phyloP scores from a whole-genome alignment of 441 rosid genomes.

The Gossypium schwendimanii region DNA sequence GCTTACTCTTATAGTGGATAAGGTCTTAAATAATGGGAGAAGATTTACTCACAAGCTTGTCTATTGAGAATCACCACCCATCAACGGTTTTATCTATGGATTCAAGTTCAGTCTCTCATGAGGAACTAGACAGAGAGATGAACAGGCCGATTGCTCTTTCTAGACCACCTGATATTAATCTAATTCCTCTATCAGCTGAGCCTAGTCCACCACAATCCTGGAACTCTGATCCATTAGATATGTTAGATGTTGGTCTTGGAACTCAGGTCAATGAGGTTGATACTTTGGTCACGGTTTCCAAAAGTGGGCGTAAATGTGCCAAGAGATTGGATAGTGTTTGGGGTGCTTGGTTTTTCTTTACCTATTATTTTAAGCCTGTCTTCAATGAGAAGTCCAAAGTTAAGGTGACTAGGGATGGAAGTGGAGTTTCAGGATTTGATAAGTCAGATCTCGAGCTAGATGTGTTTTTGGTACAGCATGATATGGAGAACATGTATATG shows the following conservation, averaged over 20 bases:
- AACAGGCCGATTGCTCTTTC: conserved; percentile 40
- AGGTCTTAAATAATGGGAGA: conserved; percentile 38
- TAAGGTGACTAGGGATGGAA: conserved; percentile 43
- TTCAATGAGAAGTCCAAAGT: conserved; percentile 57
- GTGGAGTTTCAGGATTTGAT: conserved; percentile 53
- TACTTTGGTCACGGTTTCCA: conserved; percentile 38
- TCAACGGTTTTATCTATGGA: conserved; percentile 64
- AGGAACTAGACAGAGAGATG: conserved; percentile 56
- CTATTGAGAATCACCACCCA: conserved; percentile 62
- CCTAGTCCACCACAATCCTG: conserved; percentile 47
- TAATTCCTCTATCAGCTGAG: conserved; percentile 47
- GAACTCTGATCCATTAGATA: conserved; percentile 43
- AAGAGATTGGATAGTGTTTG: conserved; percentile 59
- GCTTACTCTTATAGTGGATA: too few relatives aligned
- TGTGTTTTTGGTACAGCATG: conserved; percentile 61
- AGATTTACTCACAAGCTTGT: conserved; percentile 46
- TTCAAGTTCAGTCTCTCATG: conserved; percentile 50
- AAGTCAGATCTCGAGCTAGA: conserved; percentile 55
- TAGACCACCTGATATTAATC: conserved; percentile 69
- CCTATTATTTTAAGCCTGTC: conserved; percentile 58
- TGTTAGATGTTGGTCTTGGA: conserved; percentile 52
- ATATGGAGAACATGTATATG: conserved; percentile 79
- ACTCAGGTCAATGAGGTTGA: conserved; percentile 48
- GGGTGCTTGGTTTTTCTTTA: conserved; percentile 79
- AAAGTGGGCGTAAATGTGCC: conserved; percentile 45